Conservation (phyloP, 2,329 filamentous ascomycete genomes). For the Cytospora paraplurivora region DNA sequence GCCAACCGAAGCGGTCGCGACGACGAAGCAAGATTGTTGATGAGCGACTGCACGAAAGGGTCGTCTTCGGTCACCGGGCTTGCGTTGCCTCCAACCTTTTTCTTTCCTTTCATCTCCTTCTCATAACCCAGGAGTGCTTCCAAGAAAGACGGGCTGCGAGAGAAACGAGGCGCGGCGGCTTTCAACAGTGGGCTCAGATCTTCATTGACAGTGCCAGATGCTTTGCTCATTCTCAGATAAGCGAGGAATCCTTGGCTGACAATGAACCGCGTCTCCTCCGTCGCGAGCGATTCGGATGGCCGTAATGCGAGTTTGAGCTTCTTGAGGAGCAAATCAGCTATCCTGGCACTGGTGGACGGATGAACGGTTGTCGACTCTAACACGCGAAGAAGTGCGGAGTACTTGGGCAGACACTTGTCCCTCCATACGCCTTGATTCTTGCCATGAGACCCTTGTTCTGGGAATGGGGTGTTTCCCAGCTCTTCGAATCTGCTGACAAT, state of each 20-base stretch:
- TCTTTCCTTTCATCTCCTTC: constrained; percentile 34
- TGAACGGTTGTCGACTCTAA: constrained; percentile 64
- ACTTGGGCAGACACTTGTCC: constrained; percentile 65
- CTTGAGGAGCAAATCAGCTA: constrained; percentile 65
- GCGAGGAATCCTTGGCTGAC: constrained; percentile 74
- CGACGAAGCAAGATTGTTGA: constrained; percentile 73
- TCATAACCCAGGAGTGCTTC: constrained; percentile 63
- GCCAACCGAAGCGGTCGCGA: constrained; percentile 74
- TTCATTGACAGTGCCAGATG: constrained; percentile 58
- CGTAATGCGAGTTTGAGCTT: constrained; percentile 67
- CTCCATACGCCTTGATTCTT: constrained; percentile 65
- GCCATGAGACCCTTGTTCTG: constrained; percentile 63
- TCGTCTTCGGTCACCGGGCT: constrained; percentile 60
- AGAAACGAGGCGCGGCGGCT: constrained; percentile 66
- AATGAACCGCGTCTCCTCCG: constrained; percentile 71
- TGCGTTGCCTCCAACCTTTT: constrained; percentile 38
- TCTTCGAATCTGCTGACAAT: constrained; percentile 71
- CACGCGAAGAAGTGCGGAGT: constrained; percentile 67
- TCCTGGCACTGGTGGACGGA: constrained; percentile 65
- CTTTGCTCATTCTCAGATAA: constrained; percentile 67
- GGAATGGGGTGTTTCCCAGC: constrained; percentile 65
- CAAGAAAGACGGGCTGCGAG: constrained; percentile 66
- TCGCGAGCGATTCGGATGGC: constrained; percentile 59
- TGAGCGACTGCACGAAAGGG: constrained; percentile 63
- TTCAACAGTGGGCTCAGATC: constrained; percentile 67